Evolutionary conservation across 345 rosid genomes (phyloP).

Genomic region (Pugionium cornutum): DNA sequence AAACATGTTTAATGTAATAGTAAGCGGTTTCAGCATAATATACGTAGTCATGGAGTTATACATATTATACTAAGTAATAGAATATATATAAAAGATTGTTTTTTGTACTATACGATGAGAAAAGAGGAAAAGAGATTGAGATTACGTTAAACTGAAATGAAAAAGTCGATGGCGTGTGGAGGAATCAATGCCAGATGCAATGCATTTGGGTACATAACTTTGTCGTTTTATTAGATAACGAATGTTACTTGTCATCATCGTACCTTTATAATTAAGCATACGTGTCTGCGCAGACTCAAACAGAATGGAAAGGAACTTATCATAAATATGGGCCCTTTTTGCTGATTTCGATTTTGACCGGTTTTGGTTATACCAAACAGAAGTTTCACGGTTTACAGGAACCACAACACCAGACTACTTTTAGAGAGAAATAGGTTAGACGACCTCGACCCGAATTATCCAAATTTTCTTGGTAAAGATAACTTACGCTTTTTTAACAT

Average conservation of each 20-base stretch:
- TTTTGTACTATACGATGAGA: neutral
- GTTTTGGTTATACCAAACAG: conserved; percentile 16
- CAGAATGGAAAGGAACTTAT: conserved; percentile 4
- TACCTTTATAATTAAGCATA: conserved; percentile 10
- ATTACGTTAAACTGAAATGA: conserved; percentile 25
- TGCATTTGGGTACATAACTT: conserved; percentile 27
- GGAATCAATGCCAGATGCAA: conserved; percentile 34
- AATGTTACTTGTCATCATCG: conserved; percentile 38
- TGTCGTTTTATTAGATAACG: conserved; percentile 37
- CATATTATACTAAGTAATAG: conserved; percentile 23
- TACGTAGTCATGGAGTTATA: conserved; percentile 21
- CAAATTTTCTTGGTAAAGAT: no score
- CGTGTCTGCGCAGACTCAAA: conserved; percentile 32
- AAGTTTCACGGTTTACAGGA: neutral
- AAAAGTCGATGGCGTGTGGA: conserved; percentile 36
- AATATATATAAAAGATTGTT: neutral
- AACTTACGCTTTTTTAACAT: no score
- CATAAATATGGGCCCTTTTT: conserved; percentile 1
- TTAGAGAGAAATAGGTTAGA: neutral
- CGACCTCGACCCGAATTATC: no score
- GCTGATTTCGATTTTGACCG: conserved; percentile 14
- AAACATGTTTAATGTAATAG: conserved; percentile 28
- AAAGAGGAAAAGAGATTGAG: no score
- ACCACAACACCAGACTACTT: conserved; percentile 6
- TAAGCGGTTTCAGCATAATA: conserved; percentile 23